Percentiles rank a stretch among this genome's conserved stretches.
phyloP scores from a whole-genome alignment of 108 stramenopile species.

The Craspedostauros australis region DNA sequence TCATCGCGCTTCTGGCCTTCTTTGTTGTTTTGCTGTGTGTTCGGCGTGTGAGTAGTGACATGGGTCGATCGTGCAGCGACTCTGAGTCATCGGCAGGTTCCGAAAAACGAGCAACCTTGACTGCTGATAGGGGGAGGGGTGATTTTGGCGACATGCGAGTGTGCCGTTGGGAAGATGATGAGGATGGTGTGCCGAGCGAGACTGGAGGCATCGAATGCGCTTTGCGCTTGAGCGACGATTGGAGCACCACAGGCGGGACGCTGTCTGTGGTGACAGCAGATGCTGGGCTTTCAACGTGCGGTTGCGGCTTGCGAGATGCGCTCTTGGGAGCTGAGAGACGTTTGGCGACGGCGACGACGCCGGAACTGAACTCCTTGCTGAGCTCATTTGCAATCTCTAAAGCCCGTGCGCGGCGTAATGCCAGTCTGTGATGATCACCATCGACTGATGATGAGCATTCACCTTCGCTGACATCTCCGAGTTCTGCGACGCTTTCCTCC shows the following conservation, averaged over 20 bases:
- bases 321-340: neutral
- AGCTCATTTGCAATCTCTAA: neutral
- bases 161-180: too few species aligned
- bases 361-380: neutral
- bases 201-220: too few species aligned
- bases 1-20: too few species aligned
- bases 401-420: too few species aligned
- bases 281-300: neutral
- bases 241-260: too few species aligned
- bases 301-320: neutral
- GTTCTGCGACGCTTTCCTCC: conserved; percentile 31
- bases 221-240: too few species aligned
- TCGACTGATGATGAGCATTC: too few species aligned
- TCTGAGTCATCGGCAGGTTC: conserved; percentile 14
- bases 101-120: conserved; percentile 7
- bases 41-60: neutral
- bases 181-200: too few species aligned
- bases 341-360: neutral
- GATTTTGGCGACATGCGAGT: too few species aligned
- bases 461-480: conserved; percentile 11
- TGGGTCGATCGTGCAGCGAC: conserved; percentile 9
- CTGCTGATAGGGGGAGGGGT: conserved; percentile 1
- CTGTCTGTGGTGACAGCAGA: too few species aligned
- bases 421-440: neutral
- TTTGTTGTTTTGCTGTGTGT: too few species aligned